Evolutionary conservation across 1,284 basidiomycete species (phyloP), one percentile per base, ranked within the genome.

Genomic region (Pseudozyma sp.): DNA sequence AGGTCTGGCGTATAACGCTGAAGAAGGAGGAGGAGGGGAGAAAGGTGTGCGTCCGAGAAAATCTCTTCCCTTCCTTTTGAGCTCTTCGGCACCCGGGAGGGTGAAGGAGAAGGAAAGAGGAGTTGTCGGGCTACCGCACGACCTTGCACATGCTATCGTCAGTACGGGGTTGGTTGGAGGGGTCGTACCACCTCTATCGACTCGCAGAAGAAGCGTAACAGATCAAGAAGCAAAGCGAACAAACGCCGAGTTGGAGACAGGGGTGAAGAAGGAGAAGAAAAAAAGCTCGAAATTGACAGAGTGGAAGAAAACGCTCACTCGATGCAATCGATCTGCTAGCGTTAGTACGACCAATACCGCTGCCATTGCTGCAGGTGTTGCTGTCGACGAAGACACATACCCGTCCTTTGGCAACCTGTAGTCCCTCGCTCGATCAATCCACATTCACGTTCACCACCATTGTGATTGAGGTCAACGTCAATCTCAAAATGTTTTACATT

Each of bases 1-100:
- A 50, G 68, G 68, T 18, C 36, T 64, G 1, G 61, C 68, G 1
- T 59, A 39, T 40, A 47, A 55, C 12, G 16, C 57, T 14, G 19
- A 25, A 42, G 34, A 16, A 42, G 40, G n/a, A 42, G 40, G 45
- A 47, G 19, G 9, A 19, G 21, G 19, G 16, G 19, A 25, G 19
- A 47, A 14, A 16, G 25, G 25, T 31, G 25, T 31, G 25, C 25
- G 25, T 31, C 25, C 25, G n/a, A 51, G 16, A n/a, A 51, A 51
- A 16, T 31, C n/a, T 51, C 11, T 38, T 1, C 35, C 31, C 16
- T 51, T 51, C 35, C 31, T 51, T 16, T 9, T 14, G 39, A 31
- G 21, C 35, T 31, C 25, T 31, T 31, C 25, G 25, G 34, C 12
- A 39, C 14, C 13, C 14, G 35, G 18, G 45, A 25, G 10, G 2